Evolutionary conservation across 2,329 filamentous ascomycete species (phyloP).

Genomic region (Clonostachys sp.): DNA sequence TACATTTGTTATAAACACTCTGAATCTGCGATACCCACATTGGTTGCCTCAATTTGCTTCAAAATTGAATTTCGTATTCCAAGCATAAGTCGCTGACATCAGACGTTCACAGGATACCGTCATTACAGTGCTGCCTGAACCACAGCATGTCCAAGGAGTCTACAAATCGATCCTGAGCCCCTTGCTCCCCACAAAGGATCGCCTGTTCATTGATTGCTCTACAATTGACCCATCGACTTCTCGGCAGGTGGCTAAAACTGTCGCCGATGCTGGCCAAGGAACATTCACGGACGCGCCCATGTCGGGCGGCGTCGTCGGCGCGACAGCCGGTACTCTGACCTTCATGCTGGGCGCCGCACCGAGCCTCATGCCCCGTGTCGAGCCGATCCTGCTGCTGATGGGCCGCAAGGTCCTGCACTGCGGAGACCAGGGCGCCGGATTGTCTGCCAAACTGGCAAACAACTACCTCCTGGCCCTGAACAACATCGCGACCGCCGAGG

Average conservation of each 20-base stretch:
- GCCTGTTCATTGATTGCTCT: conserved; percentile 91
- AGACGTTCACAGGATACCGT: conserved; percentile 63
- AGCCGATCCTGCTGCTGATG: conserved; percentile 73
- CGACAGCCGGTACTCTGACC: conserved; percentile 79
- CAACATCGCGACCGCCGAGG: conserved; percentile 71
- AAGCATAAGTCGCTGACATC: conserved; percentile 1
- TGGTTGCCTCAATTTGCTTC: too few species aligned
- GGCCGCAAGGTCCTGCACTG: conserved; percentile 83
- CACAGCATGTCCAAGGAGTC: conserved; percentile 79
- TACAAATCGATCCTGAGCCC: conserved; percentile 71
- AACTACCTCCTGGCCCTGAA: conserved; percentile 94
- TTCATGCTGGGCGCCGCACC: conserved; percentile 85
- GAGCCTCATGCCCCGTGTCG: conserved; percentile 58
- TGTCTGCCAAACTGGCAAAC: conserved; percentile 92
- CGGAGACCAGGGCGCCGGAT: conserved; percentile 76
- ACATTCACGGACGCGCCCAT: conserved; percentile 92
- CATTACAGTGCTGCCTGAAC: conserved; percentile 85
- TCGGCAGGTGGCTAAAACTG: conserved; percentile 66
- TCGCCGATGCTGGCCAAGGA: conserved; percentile 61
- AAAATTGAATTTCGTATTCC: conserved; percentile 4
- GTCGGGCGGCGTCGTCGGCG: conserved; percentile 93
- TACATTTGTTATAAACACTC: conserved; percentile 40
- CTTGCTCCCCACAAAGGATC: conserved; percentile 45
- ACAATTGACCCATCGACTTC: conserved; percentile 93
- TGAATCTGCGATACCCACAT: conserved; percentile 30